Evolutionary conservation across 2,329 filamentous ascomycete species (phyloP).

Genomic region (Aspergillus latus): DNA sequence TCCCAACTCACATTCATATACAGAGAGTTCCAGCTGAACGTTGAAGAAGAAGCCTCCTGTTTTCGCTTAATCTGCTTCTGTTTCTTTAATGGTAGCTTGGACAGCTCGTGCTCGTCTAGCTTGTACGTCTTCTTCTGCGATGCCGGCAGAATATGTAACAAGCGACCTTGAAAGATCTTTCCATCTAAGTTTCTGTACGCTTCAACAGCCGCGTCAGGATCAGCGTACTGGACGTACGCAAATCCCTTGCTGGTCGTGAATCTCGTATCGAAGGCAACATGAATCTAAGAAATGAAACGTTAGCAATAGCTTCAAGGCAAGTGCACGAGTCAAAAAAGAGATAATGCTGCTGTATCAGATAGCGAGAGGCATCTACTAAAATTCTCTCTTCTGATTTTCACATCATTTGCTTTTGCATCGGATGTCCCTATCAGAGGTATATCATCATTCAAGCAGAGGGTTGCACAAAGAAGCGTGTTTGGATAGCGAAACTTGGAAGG

Average conservation of each 20-base stretch:
- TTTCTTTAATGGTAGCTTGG: conserved; percentile 90
- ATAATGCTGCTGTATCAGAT: conserved; percentile 62
- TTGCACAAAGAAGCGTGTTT: conserved; percentile 12
- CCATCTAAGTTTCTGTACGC: conserved; percentile 81
- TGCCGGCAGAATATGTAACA: conserved; percentile 86
- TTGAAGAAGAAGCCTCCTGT: conserved; percentile 71
- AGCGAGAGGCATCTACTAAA: conserved; percentile 99
- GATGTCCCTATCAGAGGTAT: conserved; percentile 98
- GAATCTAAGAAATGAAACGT: conserved; percentile 64
- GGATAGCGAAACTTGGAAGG: conserved; percentile 15
- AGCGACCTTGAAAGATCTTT: conserved; percentile 84
- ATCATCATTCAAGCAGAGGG: conserved; percentile 74
- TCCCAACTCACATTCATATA: conserved; percentile 75
- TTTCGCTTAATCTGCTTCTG: conserved; percentile 88
- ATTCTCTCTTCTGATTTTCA: conserved; percentile 74
- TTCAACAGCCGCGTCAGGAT: conserved; percentile 69
- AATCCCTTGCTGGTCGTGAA: conserved; percentile 82
- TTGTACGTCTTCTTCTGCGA: conserved; percentile 76
- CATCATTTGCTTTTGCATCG: conserved; percentile 93
- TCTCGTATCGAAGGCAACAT: conserved; percentile 72
- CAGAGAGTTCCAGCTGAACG: conserved; percentile 99
- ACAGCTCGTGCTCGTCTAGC: conserved; percentile 83
- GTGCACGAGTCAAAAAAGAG: conserved; percentile 27
- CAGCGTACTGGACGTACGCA: conserved; percentile 76
- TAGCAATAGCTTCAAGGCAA: conserved; percentile 38